Percentiles rank a stretch among this genome's conserved stretches.
These are phyloP conservation scores for Carex kokanica DNA, from an alignment of 176 grass and related monocot genomes.

Conservation along the genomic window DNA sequence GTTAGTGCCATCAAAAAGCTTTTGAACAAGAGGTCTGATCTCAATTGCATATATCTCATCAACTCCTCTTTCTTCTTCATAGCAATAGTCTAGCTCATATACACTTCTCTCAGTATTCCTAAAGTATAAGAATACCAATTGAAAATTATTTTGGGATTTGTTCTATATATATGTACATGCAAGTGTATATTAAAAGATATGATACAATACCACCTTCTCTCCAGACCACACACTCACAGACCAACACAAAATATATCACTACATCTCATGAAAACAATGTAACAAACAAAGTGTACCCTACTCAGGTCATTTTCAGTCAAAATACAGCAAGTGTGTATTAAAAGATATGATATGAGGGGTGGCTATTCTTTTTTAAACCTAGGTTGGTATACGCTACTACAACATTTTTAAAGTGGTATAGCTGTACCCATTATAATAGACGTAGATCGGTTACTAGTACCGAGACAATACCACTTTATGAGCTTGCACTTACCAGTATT, in stretches of 20 bases:
- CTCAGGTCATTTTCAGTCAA: background rate
- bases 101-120: slow-evolving; percentile 11
- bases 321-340: background rate
- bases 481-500: background rate
- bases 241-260: background rate
- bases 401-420: background rate
- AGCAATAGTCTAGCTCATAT: slow-evolving; percentile 19
- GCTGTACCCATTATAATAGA: background rate
- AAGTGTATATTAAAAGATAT: background rate
- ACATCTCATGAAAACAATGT: background rate
- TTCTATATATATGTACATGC: background rate
- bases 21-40: slow-evolving; percentile 17
- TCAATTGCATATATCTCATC: slow-evolving; percentile 22
- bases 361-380: background rate
- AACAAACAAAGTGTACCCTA: background rate
- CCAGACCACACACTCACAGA: background rate
- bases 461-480: background rate
- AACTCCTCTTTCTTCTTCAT: slow-evolving; percentile 23
- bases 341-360: no score
- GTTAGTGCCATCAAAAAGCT: slow-evolving; percentile 17
- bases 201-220: background rate
- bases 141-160: background rate
- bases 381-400: background rate
- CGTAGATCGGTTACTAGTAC: background rate
- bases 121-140: background rate